Evolutionary conservation across 1,284 basidiomycete species (phyloP), one percentile per base, ranked within the genome.

Genomic region (Ceratobasidium sp.): DNA sequence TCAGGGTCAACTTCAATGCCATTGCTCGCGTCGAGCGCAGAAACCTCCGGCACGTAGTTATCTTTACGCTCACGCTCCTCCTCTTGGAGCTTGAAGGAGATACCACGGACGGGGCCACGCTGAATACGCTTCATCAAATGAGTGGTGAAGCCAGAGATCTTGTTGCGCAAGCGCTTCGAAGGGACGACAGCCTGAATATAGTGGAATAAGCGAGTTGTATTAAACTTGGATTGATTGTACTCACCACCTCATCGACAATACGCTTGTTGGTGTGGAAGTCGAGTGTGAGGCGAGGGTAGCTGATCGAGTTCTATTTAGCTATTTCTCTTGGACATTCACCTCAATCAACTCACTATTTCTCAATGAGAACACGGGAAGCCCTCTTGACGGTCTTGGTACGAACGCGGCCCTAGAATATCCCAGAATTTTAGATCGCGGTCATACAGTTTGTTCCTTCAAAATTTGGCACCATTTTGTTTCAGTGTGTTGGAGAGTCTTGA

Each of bases 41-140:
- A 98, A 73, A 97, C 91, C 82, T 98, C 96, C 79, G 96, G 96
- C 73, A 98, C 96, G 85, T 97, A 98, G 88, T 97, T 96, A 84
- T 98, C 97, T 91, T 99, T 99, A 83, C 97, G 89, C 88, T 99
- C 98, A 80, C 98, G 91, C 88, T 99, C 98, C 87, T 99, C 98
- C 85, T 99, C 98, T 86, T 99, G 98, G 80, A 99, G 93, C 88
- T 98, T 98, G 96, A 99, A 99, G 79, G 97, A 99, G 85, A 99
- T 99, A 82, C 98, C 98, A 81, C 97, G 96, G 79, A 99, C 98
- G 81, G 98, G 98, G n/a, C 97, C 97, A 79, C 93, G 93, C 86
- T 98, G 96, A 83, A 99, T 99, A 83, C 98, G 96, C 90, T 97
- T 99, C 98, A 99, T 99, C 84, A 99, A 89, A 85, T 99, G 98